Conservation (phyloP, 2,329 filamentous ascomycete species). For the Venturia asperata region DNA sequence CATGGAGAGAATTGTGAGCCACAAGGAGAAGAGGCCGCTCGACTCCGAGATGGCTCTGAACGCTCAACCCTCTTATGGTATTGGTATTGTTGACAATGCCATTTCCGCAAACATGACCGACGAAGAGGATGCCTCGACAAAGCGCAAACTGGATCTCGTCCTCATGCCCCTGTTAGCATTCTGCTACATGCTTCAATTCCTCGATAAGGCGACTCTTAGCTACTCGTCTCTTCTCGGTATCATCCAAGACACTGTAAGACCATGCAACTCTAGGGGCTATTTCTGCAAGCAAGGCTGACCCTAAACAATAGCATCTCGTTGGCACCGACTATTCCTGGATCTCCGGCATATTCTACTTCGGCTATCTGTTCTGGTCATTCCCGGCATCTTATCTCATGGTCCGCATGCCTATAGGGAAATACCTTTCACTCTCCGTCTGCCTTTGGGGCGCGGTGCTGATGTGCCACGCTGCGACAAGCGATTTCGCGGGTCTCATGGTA, state of each 20-base stretch:
- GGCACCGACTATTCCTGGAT: slow-evolving; percentile 2
- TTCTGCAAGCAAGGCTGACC: not conserved
- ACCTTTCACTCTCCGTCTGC: slow-evolving; percentile 56
- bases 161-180: slow-evolving; percentile 3
- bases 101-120: not conserved
- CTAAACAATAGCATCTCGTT: slow-evolving; percentile 8
- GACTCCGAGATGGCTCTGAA: not conserved
- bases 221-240: slow-evolving; percentile 7
- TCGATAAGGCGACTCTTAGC: not conserved
- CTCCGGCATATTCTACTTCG: not conserved
- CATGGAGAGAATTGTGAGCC: not conserved
- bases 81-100: not conserved
- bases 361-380: not conserved
- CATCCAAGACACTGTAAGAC: not conserved
- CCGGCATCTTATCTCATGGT: not conserved
- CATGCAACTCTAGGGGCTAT: not conserved
- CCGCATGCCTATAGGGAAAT: slow-evolving; percentile 56
- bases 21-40: slow-evolving; percentile 3
- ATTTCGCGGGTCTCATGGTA: slow-evolving; percentile 52
- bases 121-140: slow-evolving; percentile 1
- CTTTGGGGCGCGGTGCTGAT: slow-evolving; percentile 57
- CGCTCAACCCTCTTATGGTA: not conserved
- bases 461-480: slow-evolving; percentile 53
- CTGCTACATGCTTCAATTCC: slow-evolving; percentile 8
- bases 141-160: slow-evolving; percentile 1